A percentile compares a stretch with the other conserved stretches of the same genome.
Evolutionary conservation across 176 grass and related monocot genomes (phyloP).

Genomic region (Triticum dicoccoides): DNA sequence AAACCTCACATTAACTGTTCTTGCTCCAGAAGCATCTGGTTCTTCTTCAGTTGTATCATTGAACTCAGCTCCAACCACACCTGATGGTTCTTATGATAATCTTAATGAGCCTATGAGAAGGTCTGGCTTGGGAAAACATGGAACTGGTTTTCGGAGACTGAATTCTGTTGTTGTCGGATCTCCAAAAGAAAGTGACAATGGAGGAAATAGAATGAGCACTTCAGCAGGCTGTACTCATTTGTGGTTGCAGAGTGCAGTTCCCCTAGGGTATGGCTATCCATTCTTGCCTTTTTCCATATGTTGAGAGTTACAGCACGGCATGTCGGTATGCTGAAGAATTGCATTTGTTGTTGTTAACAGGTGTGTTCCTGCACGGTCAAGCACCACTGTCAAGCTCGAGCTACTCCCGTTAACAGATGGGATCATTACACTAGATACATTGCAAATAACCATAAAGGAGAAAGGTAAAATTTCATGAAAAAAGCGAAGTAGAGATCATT

Average conservation of each 20-base stretch:
- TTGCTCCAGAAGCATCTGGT: slow-evolving; percentile 79
- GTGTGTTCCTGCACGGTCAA: slow-evolving; percentile 84
- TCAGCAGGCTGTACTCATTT: slow-evolving; percentile 78
- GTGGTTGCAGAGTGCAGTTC: slow-evolving; percentile 93
- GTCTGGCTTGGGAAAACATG: slow-evolving; percentile 38
- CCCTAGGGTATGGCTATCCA: slow-evolving; percentile 66
- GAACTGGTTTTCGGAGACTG: slow-evolving; percentile 32
- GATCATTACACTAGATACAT: slow-evolving; percentile 89
- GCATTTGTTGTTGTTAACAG: slow-evolving; percentile 37
- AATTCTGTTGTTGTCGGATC: slow-evolving; percentile 45
- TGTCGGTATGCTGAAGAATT: slow-evolving; percentile 20
- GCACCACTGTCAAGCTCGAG: slow-evolving; percentile 93
- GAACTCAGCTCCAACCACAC: slow-evolving; percentile 72
- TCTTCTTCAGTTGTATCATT: slow-evolving; percentile 86
- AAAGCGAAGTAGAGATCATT: background rate
- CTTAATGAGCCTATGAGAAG: slow-evolving; percentile 44
- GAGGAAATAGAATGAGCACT: slow-evolving; percentile 46
- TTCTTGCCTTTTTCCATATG: slow-evolving; percentile 2
- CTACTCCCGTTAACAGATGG: slow-evolving; percentile 92
- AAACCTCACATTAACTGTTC: slow-evolving; percentile 93
- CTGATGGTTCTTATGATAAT: slow-evolving; percentile 46
- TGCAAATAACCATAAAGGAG: slow-evolving; percentile 93
- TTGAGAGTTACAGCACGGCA: background rate
- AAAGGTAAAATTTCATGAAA: slow-evolving; percentile 60
- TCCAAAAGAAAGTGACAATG: slow-evolving; percentile 55